phyloP scores from a whole-genome alignment of 306 rosid genomes.

The Lathyrus sativus region DNA sequence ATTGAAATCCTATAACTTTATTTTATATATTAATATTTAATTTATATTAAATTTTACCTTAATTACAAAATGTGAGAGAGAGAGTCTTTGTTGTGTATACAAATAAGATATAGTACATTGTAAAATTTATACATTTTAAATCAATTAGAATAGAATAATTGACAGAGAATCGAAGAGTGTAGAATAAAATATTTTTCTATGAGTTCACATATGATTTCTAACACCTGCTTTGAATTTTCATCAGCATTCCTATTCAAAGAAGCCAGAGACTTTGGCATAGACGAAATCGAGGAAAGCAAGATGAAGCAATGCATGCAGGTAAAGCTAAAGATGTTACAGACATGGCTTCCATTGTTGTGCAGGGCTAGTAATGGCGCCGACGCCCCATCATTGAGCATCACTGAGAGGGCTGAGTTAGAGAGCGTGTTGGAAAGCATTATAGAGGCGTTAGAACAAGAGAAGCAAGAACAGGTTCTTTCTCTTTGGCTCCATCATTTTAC shows the following conservation, averaged over 20 bases:
- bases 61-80: not conserved
- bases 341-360: slow-evolving; percentile 83
- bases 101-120: not conserved
- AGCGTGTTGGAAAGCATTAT: slow-evolving; percentile 59
- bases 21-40: no score
- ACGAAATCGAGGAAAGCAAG: slow-evolving; percentile 44
- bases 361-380: slow-evolving; percentile 69
- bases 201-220: not conserved
- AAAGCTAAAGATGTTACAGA: slow-evolving; percentile 59
- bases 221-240: slow-evolving; percentile 7
- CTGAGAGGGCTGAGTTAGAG: slow-evolving; percentile 60
- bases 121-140: not conserved
- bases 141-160: not conserved
- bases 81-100: no score
- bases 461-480: slow-evolving; percentile 67
- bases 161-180: not conserved
- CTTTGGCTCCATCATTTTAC: slow-evolving; percentile 88
- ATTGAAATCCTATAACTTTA: no score
- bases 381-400: slow-evolving; percentile 52
- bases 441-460: slow-evolving; percentile 47
- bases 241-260: slow-evolving; percentile 70
- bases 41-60: no score
- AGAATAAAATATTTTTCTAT: no score
- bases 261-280: slow-evolving; percentile 49
- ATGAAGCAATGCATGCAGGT: slow-evolving; percentile 40